Evolutionary conservation across 2,329 filamentous ascomycete genomes (phyloP).

Genomic region (Sarocladiaceae sp.): DNA sequence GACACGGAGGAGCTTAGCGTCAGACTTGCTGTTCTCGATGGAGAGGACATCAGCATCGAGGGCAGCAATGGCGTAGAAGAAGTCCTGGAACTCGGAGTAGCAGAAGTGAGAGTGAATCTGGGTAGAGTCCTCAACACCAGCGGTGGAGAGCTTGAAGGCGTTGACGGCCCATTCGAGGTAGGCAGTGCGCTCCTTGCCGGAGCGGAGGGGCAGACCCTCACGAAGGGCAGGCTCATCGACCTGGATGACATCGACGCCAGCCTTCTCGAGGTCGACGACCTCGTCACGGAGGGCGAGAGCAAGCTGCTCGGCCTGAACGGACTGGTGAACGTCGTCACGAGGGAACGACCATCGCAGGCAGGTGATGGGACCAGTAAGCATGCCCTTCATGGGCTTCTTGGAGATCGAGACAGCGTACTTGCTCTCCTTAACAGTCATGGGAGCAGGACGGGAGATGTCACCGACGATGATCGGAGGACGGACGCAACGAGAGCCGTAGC

Average conservation of each 20-base stretch:
- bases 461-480: constrained; percentile 97
- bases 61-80: constrained; percentile 99
- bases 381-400: constrained; percentile 99
- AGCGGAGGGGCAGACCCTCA: constrained; percentile 95
- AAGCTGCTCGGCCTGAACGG: constrained; percentile 96
- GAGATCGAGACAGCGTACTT: constrained; percentile 96
- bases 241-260: constrained; percentile 96
- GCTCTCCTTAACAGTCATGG: constrained; percentile 99
- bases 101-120: constrained; percentile 99
- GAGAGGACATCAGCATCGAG: constrained; percentile 97
- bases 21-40: constrained; percentile 99
- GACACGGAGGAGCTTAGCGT: constrained; percentile 97
- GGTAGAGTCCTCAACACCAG: constrained; percentile 88
- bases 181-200: constrained; percentile 89
- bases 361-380: constrained; percentile 98
- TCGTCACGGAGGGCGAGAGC: constrained; percentile 97
- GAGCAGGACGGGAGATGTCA: constrained; percentile 91
- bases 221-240: constrained; percentile 98
- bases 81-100: constrained; percentile 99
- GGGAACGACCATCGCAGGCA: constrained; percentile 99
- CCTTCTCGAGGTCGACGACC: constrained; percentile 95
- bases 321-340: constrained; percentile 99
- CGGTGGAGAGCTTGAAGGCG: constrained; percentile 93
- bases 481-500: constrained; percentile 96
- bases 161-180: constrained; percentile 98